phyloP scores from a whole-genome alignment of 192 early-diverging fungal species.

The Phycomyces blakesleeanus region DNA sequence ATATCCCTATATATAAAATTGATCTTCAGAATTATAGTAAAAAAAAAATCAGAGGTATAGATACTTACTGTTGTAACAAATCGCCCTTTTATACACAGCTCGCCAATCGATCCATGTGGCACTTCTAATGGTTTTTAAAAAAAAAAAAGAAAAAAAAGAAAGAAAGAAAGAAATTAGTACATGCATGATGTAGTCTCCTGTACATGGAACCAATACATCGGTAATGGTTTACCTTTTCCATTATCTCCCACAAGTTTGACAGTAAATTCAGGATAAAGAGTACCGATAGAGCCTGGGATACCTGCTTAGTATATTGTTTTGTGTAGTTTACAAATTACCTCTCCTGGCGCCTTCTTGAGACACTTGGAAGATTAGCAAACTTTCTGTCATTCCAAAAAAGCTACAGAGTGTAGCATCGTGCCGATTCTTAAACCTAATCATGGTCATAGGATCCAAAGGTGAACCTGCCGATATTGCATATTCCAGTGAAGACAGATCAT shows the following conservation, averaged over 20 bases:
- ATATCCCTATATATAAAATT: slow-evolving; percentile 31
- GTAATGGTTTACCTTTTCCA: no score
- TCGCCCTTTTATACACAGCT: slow-evolving; percentile 39
- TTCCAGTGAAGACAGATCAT: slow-evolving; percentile 30
- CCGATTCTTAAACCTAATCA: background rate
- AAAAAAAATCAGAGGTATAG: background rate
- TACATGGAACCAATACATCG: no score
- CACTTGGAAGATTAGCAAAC: slow-evolving; percentile 6
- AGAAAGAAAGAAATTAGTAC: no score
- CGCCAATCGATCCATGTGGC: slow-evolving; percentile 48
- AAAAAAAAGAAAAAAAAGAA: no score
- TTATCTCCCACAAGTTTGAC: no score
- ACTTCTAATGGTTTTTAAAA: slow-evolving; percentile 17
- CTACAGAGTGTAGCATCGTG: slow-evolving; percentile 16
- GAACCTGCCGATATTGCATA: slow-evolving; percentile 4
- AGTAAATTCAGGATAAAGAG: no score
- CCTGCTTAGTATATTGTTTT: background rate
- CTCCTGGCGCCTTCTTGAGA: slow-evolving; percentile 1
- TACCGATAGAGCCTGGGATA: background rate
- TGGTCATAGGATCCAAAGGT: background rate
- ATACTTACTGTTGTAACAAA: slow-evolving; percentile 35
- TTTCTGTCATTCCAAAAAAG: slow-evolving; percentile 34
- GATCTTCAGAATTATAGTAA: background rate
- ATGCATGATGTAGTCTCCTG: no score
- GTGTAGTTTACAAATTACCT: background rate